Evolutionary conservation across 257 asterid genomes (phyloP), one percentile per base, ranked within the genome.

Genomic region (Eucommia ulmoides): DNA sequence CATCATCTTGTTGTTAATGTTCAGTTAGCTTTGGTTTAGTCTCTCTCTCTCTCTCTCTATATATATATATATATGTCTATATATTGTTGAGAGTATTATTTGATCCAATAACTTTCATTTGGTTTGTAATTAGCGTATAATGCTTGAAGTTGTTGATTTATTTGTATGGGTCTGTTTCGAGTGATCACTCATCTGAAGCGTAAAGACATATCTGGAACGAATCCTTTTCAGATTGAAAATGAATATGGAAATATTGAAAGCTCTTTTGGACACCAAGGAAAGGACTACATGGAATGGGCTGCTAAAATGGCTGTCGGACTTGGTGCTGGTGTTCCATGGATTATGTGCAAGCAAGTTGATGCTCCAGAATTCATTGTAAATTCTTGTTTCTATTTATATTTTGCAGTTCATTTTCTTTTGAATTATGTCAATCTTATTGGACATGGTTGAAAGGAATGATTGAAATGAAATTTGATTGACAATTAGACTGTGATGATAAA

Each of bases 301-400:
- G 96, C 97, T 56, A 63, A 76, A 60, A 88, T 88, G 97, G 97
- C 96, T 38, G 69, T 76, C 66, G 93, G 83, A 44, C 94, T 88
- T 62, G 83, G 65, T 64, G 93, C 94, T 75, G 85, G 91, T 53
- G 97, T 88, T 69, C 97, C 97, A 56, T 84, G 96, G 97, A 80
- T 84, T 66, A 88, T 88, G 97, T 88, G 97, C 76, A 72, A 65
- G 79, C 97, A 88, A 78, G 61, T 65, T 66, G 94, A 88, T 82
- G 97, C 97, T 58, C 97, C 96, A 63, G 94, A 78, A 22, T 61
- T 72, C 74, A 78, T 84, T 20, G 97, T 88, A 80, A 72, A 53
- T 44, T 51, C 68, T 54, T 58, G 59, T 64, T 58, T 41, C 41
- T 45, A 59, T 50, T 50, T 55, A 17, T 53, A 49, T 48, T 47